Evolutionary conservation across 805 yeast species (phyloP), one percentile per base, ranked within the genome.

Genomic region (Yarrowia osloensis): DNA sequence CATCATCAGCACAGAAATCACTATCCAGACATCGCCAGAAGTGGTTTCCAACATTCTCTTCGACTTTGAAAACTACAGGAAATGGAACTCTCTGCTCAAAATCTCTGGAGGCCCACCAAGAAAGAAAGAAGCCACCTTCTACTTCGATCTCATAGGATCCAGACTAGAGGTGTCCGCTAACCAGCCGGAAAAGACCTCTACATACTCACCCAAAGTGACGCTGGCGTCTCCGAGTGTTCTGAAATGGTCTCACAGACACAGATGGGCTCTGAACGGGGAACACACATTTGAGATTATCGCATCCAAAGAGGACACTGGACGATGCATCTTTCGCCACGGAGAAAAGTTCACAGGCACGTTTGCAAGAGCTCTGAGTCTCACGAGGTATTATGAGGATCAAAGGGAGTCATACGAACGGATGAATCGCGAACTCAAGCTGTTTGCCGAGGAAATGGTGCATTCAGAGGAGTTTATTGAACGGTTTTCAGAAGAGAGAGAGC

Each of bases 1-100:
- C 29, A 50, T 42, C 7, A 50, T 50, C 40, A 22, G 40, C 40
- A 33, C 57, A n/a, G 57, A 50, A 22, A 50, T 50, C 40, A 15
- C 28, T 21, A 50, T 50, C 13, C 21, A 50, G 3, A 33, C 57
- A 9, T 13, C 29, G 1, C 57, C 57, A 15, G 40, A 50, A 31
- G 28, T 50, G 19, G 57, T 50, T 4, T 50, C 57, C 4, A 22
- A 13, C 4, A 50, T 50, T 15, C 21, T 50, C 21, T 50, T 50
- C 15, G 57, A 50, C 11, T 50, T 50, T 29, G 8, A 31, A 17
- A 33, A 33, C 28, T 50, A 50, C 40, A 8, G 15, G 21, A 4
- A 21, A 21, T 50, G 57, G 57, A 50, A 33, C 40, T 50, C 57
- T 3, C 33, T 40, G 57, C 39, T 50, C 28, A 7, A 4, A 8